Percentiles rank a stretch among this genome's conserved stretches.
phyloP scores from a whole-genome alignment of 2,329 filamentous ascomycete species.

The Xylariaceae sp. region DNA sequence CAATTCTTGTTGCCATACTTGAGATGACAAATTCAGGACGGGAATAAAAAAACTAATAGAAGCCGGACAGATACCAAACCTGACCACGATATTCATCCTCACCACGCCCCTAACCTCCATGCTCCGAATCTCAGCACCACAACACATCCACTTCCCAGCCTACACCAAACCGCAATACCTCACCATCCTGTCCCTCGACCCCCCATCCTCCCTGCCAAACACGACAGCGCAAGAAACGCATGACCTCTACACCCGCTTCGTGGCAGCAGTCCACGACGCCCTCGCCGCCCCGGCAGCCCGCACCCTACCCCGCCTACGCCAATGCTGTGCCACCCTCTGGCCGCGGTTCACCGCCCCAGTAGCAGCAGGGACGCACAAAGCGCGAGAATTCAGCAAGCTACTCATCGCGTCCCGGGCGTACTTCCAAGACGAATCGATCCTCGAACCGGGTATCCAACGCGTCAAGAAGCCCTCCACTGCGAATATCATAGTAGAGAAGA shows the following conservation, averaged over 20 bases:
- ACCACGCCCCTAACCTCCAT: conserved; percentile 47
- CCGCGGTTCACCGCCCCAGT: conserved; percentile 78
- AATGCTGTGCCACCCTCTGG: conserved; percentile 74
- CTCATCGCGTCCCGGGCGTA: conserved; percentile 66
- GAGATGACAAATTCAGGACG: neutral
- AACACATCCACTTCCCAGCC: conserved; percentile 77
- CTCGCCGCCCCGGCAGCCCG: conserved; percentile 76
- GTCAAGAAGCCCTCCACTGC: neutral
- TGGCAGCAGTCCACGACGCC: conserved; percentile 80
- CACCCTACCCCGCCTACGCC: conserved; percentile 69
- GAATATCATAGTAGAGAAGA: conserved; percentile 3
- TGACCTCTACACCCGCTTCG: conserved; percentile 77
- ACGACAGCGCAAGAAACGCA: conserved; percentile 51
- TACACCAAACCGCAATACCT: conserved; percentile 81
- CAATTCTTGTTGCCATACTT: neutral
- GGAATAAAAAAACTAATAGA: conserved; percentile 10
- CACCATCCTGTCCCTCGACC: conserved; percentile 61
- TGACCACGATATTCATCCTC: conserved; percentile 63
- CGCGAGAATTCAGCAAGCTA: conserved; percentile 80
- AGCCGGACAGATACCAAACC: conserved; percentile 62
- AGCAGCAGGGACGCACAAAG: conserved; percentile 64
- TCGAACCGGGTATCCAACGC: conserved; percentile 60
- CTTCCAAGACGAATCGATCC: conserved; percentile 68
- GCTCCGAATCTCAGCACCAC: conserved; percentile 59
- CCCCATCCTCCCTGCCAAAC: conserved; percentile 45